A percentile compares a stretch with the other conserved stretches of the same genome.
These are phyloP conservation scores for Narthecium ossifragum DNA, from an alignment of 106 monocot species.

Conservation along the genomic window DNA sequence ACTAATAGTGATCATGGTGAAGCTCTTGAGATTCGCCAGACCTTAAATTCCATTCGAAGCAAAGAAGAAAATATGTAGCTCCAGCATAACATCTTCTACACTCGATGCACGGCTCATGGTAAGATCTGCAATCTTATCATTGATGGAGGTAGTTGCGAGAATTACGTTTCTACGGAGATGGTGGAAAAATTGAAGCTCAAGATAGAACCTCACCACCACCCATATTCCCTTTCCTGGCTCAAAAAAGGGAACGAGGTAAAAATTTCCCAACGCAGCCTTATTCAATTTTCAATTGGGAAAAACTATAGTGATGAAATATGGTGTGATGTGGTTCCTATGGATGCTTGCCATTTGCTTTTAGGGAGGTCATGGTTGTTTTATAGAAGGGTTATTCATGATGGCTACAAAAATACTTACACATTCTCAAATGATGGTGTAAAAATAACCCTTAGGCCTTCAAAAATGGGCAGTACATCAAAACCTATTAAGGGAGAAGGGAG, in stretches of 20 bases:
- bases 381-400: background rate
- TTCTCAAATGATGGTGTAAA: background rate
- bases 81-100: background rate
- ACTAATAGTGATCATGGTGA: background rate
- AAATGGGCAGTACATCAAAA: background rate
- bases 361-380: background rate
- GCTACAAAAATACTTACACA: slow-evolving; percentile 4
- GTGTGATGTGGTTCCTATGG: slow-evolving; percentile 5
- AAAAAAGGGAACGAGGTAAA: background rate
- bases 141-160: slow-evolving; percentile 5
- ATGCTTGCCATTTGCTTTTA: slow-evolving; percentile 6
- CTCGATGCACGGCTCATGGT: background rate
- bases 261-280: background rate
- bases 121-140: slow-evolving; percentile 1
- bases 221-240: background rate
- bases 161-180: background rate
- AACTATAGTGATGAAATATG: background rate
- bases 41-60: background rate
- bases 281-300: background rate
- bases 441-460: background rate
- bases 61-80: background rate
- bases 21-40: background rate
- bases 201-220: background rate
- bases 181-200: background rate
- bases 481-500: background rate